Base-by-base conservation (phyloP, 169 alveolate species). In the Cryptosporidium ubiquitum region DNA sequence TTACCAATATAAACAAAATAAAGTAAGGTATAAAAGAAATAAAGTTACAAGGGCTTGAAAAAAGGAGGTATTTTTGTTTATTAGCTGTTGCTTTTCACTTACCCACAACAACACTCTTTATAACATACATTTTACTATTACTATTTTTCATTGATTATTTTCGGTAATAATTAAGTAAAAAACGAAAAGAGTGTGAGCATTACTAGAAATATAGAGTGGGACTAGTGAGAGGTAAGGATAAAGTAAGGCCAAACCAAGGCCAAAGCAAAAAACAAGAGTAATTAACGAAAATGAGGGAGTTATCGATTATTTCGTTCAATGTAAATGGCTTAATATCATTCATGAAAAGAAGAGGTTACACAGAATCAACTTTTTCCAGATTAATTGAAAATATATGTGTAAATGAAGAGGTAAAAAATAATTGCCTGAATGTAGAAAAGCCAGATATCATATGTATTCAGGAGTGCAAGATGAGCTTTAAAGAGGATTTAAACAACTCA, bases 401-500 rank as follows among this genome's bases (percentile, higher is more conserved):
- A n/a, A 47, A 47, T 20, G 5, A 39, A 16, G 60, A 74, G 16
- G 52, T n/a, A 0, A 10, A 2, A 0, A 23, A 20, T 6, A 29
- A 18, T n/a, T 44, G 33, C 16, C 26, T 31, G 23, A 58, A 57
- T 57, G 23, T 74, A 7, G 18, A 33, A 5, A 49, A 37, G 0
- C 86, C 86, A 57, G 71, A 58, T 18, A 74, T 74, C 12, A 58
- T 74, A 35, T 74, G 86, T 31, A 31, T 74, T 57, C 86, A 74
- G 57, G 86, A 74, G 10, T 74, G 86, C 40, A 74, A 74, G 26
- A 74, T 74, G 86, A 74, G 71, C 16, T 35, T 31, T 37, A 55
- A 58, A 26, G 86, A 74, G 2, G 86, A 74, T 31, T 26, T 74
- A 37, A 60, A 74, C 20, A 51, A 39, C 44, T 39, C 42, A 51